phyloP scores from a whole-genome alignment of 2,329 filamentous ascomycete genomes.

The Amylocarpus encephaloides region DNA sequence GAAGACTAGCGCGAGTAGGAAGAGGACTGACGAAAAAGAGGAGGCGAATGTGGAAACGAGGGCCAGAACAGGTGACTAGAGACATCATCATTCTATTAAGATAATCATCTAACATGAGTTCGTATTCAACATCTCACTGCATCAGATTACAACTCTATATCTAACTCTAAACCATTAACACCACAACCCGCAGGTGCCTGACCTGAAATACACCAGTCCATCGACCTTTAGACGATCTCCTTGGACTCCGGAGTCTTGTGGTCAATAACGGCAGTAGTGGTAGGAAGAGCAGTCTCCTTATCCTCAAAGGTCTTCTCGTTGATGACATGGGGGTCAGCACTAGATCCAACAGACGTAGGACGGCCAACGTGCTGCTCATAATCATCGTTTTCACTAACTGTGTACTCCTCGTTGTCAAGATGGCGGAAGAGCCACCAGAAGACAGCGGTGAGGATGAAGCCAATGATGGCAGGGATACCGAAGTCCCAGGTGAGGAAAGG shows the following conservation, averaged over 20 bases:
- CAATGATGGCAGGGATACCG: slow-evolving; percentile 40
- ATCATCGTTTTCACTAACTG: slow-evolving; percentile 20
- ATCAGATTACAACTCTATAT: too few species aligned
- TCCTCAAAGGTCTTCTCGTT: neutral
- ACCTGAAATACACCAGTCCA: too few species aligned
- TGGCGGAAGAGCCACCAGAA: slow-evolving; percentile 40
- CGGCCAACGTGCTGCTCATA: neutral
- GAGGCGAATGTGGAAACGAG: too few species aligned
- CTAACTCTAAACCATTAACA: neutral
- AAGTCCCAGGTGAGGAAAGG: slow-evolving; percentile 45
- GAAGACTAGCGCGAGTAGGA: too few species aligned
- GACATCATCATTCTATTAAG: too few species aligned
- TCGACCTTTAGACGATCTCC: too few species aligned
- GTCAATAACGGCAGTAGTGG: neutral
- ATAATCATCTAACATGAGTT: too few species aligned
- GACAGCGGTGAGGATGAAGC: slow-evolving; percentile 37
- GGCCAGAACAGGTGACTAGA: too few species aligned
- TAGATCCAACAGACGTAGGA: neutral
- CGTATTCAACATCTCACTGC: too few species aligned
- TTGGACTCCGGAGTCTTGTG: neutral
- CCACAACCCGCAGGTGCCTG: neutral
- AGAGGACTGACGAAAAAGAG: too few species aligned
- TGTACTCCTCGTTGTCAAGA: slow-evolving; percentile 33
- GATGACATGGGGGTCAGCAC: neutral
- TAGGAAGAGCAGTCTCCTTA: neutral